These are phyloP conservation scores for Thelonectria rubi DNA, from an alignment of 2,329 filamentous ascomycete species.

Conservation along the genomic window DNA sequence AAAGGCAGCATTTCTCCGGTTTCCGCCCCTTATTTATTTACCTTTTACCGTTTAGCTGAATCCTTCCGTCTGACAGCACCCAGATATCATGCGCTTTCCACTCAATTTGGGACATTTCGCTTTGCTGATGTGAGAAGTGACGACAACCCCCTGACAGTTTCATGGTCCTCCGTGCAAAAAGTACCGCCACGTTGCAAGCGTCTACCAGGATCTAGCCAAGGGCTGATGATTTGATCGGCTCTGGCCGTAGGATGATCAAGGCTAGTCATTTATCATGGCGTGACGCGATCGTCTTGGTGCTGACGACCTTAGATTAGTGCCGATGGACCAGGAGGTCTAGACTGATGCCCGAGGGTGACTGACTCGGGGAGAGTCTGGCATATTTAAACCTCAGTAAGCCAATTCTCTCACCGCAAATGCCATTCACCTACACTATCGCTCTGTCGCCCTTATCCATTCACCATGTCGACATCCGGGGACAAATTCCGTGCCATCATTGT, in stretches of 20 bases:
- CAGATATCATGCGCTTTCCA: too few relatives aligned
- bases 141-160: neutral
- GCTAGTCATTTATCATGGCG: neutral
- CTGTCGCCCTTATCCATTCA: neutral
- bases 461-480: neutral
- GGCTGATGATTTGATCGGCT: too few relatives aligned
- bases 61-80: too few relatives aligned
- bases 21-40: too few relatives aligned
- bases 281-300: neutral
- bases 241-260: too few relatives aligned
- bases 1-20: too few relatives aligned
- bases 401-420: neutral
- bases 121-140: neutral
- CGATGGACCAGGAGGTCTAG: neutral
- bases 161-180: too few relatives aligned
- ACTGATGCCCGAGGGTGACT: neutral
- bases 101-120: neutral
- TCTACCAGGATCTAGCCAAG: neutral
- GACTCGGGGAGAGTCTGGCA: neutral
- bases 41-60: too few relatives aligned
- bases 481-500: conserved; percentile 36
- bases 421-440: neutral
- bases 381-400: neutral
- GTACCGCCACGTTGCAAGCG: neutral
- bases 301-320: neutral